Evolutionary conservation across 768 basidiomycete genomes (phyloP), one percentile per base, ranked within the genome.

Genomic region (Infundibulicybe gibba): DNA sequence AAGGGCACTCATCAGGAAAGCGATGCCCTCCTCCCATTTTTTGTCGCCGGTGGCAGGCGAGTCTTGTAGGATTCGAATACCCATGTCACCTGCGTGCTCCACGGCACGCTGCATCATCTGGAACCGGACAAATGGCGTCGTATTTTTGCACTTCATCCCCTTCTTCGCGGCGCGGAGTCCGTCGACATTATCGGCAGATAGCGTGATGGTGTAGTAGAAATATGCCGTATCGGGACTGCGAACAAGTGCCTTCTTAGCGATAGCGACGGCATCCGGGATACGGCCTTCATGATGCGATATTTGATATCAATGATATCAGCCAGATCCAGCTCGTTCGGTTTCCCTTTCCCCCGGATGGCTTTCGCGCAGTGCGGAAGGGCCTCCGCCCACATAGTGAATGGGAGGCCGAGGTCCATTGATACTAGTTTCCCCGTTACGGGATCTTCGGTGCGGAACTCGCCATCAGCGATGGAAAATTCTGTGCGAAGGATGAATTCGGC

Each of bases 281-380:
- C 75, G 72, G 67, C 62, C 44, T 66, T 70, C 61, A 81, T 72
- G 57, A 85, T 74, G 44, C 59, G 53, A 56, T 62, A 79, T 56
- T 86, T 85, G 65, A 83, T 75, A 30, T 85, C 81, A 25, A 87
- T 59, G 50, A 86, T 79, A 56, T 85, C 82, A 0, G 83, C 84
- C 12, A 69, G 53, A 57, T 85, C 80, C 16, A 51, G 59, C 45
- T 83, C 77, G 5, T 54, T 54, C 0, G 69, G 56, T 11, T 59
- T 61, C n/a, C 67, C 69, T 45, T 62, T 66, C 32, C 57, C 63
- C 8, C 81, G 74, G 33, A 85, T 74, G 20, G 75, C 81, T 20
- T 67, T 67, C 8, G 83, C 82, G 54, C 81, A 82, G 15, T 70
- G 63, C 3, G 84, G 82, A 5, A 87, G 63, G 0, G 82, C 65